Evolutionary conservation across 768 basidiomycete species (phyloP), one percentile per base, ranked within the genome.

Genomic region (Termitomyces eurrhizus): DNA sequence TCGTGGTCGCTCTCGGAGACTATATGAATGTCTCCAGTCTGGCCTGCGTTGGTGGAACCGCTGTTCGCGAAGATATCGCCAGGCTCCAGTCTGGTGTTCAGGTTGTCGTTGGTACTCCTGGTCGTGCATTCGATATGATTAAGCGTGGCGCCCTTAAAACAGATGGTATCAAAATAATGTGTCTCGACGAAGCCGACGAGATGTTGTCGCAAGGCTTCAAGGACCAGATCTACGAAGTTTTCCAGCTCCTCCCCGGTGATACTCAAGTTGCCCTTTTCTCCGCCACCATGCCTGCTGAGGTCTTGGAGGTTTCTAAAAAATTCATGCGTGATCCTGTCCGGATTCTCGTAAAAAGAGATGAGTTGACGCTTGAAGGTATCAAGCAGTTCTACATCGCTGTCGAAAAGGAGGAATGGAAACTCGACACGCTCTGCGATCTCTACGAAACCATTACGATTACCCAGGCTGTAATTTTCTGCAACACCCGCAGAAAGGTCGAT

Each of bases 381-480:
- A 94, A 95, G 79, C 95, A 97, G 75, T 97, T 96, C 80, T 98
- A 95, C 78, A 95, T 98, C 69, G 96, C 96, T 53, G 96, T 98
- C 62, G 96, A 98, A 78, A 98, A 98, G 82, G 96, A 98, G 78
- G 96, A 98, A 68, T 99, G 95, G 96, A 98, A 98, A 77, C 80
- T 98, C 62, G 96, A 99, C 79, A 99, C 96, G 49, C 88, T 99
- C 42, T 98, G 93, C 78, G 96, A 99, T 83, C 84, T 99, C 55
- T 97, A 95, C 80, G 95, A 96, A 80, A 98, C 95, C 55, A 92
- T 98, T 62, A 98, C 96, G 69, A 98, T 99, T 78, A 98, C 96
- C 46, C 96, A 98, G 75, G 95, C 96, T 58, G 96, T 98, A 79
- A 98, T 99, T 77, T 99, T 99, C 85, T 98, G 96, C 82, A 98